These are phyloP conservation scores for Pythium phragmitis DNA, from an alignment of 352 stramenopile genomes.

Conservation along the genomic window DNA sequence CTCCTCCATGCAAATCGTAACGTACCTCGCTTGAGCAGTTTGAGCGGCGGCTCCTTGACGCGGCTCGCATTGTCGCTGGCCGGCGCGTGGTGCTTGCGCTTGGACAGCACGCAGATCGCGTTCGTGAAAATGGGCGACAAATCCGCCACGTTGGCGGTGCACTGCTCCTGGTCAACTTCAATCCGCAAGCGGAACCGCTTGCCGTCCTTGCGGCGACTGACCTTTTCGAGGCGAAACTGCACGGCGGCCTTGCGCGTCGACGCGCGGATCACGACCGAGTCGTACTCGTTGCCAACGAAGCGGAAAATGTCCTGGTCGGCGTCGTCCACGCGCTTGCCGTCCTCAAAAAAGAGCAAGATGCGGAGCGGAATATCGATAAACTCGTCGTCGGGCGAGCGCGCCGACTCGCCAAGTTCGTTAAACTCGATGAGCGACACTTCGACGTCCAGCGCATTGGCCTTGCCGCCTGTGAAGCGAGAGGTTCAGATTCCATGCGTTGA, in stretches of 20 bases:
- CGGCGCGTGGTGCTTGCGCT: conserved; percentile 65
- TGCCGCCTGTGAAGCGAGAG: conserved; percentile 41
- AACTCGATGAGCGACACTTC: conserved; percentile 84
- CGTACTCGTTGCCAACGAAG: conserved; percentile 84
- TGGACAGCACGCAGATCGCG: conserved; percentile 85
- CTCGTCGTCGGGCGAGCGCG: conserved; percentile 62
- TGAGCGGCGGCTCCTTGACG: conserved; percentile 50
- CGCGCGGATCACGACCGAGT: conserved; percentile 75
- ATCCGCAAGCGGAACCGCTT: conserved; percentile 85
- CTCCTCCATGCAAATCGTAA: neutral
- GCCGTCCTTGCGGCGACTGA: conserved; percentile 81
- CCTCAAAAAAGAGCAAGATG: conserved; percentile 83
- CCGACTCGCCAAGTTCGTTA: conserved; percentile 59
- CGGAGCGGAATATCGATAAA: conserved; percentile 82
- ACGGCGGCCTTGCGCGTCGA: conserved; percentile 60
- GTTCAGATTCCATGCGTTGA: neutral
- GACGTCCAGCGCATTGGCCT: conserved; percentile 77
- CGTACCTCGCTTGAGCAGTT: conserved; percentile 63
- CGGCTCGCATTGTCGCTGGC: conserved; percentile 39
- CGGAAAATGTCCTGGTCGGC: conserved; percentile 86
- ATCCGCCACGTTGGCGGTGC: conserved; percentile 74
- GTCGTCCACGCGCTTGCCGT: conserved; percentile 81
- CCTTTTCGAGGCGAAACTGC: conserved; percentile 84
- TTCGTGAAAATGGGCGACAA: conserved; percentile 83
- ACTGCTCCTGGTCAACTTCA: conserved; percentile 83